phyloP scores from a whole-genome alignment of 257 asterid species.

The Gentiana straminea region DNA sequence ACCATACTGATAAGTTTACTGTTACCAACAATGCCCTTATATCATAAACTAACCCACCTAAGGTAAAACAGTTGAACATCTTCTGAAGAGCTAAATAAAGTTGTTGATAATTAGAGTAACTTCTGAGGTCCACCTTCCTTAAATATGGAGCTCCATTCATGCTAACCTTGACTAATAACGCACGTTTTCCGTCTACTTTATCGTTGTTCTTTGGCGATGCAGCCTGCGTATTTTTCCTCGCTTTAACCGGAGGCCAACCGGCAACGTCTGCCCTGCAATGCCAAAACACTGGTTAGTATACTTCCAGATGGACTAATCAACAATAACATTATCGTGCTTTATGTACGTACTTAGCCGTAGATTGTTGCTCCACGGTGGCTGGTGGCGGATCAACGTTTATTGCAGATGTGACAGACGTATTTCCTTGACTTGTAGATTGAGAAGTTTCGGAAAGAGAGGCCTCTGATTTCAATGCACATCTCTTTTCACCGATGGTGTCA shows the following conservation, averaged over 20 bases:
- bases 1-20: no score
- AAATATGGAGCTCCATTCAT: conserved; percentile 94
- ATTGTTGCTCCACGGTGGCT: conserved; percentile 26
- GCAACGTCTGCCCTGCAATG: conserved; percentile 62
- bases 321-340: not conserved
- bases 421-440: conserved; percentile 17
- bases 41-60: conserved; percentile 18
- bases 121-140: conserved; percentile 79
- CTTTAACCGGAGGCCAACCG: conserved; percentile 91
- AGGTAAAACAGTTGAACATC: conserved; percentile 77
- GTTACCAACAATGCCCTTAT: no score
- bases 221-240: conserved; percentile 59
- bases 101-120: conserved; percentile 53
- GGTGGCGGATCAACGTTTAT: conserved; percentile 21
- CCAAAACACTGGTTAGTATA: not conserved
- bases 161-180: conserved; percentile 78
- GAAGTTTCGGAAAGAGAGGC: conserved; percentile 32
- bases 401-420: conserved; percentile 28
- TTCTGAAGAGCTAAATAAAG: conserved; percentile 75
- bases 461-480: conserved; percentile 46
- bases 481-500: conserved; percentile 36
- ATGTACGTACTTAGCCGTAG: conserved; percentile 67
- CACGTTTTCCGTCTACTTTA: conserved; percentile 66
- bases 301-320: not conserved
- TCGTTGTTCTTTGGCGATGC: conserved; percentile 53